phyloP scores from a whole-genome alignment of 768 basidiomycete species.

The Mycena chlorophos region DNA sequence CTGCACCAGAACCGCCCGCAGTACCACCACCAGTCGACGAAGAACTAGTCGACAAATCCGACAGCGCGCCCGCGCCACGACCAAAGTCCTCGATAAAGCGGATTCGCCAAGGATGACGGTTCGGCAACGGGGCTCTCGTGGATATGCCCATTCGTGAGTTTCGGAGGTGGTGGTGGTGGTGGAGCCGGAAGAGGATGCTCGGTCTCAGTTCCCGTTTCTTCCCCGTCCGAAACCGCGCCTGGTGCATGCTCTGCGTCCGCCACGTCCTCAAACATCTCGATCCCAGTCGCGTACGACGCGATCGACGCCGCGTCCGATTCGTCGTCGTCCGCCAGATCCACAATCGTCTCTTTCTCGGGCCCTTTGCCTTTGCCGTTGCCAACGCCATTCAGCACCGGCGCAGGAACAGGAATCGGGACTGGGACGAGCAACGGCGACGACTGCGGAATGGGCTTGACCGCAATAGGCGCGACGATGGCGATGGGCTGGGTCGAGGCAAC shows the following conservation, averaged over 20 bases:
- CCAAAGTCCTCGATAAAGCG: conserved; percentile 12
- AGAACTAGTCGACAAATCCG: conserved; percentile 18
- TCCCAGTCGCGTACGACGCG: conserved; percentile 67
- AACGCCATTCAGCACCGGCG: background rate
- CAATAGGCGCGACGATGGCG: background rate
- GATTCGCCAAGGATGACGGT: too few relatives aligned
- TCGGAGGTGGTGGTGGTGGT: conserved; percentile 14
- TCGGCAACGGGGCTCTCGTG: conserved; percentile 11
- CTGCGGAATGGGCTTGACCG: background rate
- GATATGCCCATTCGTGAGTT: conserved; percentile 3
- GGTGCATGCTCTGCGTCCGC: conserved; percentile 24
- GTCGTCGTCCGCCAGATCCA: background rate
- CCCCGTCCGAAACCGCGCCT: background rate
- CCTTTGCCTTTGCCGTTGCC: conserved; percentile 24
- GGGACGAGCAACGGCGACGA: conserved; percentile 32
- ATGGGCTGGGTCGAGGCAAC: too few relatives aligned
- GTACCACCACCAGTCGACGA: conserved; percentile 9
- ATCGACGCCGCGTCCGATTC: conserved; percentile 48
- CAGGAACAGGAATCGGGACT: conserved; percentile 13
- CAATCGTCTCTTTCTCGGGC: conserved; percentile 16
- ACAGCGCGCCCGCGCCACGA: conserved; percentile 14
- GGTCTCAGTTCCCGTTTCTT: conserved; percentile 9
- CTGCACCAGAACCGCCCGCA: too few relatives aligned
- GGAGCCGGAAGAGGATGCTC: conserved; percentile 18
- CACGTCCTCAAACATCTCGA: conserved; percentile 50